Evolutionary conservation across 768 basidiomycete genomes (phyloP).

Genomic region (Crepidotus variabilis): DNA sequence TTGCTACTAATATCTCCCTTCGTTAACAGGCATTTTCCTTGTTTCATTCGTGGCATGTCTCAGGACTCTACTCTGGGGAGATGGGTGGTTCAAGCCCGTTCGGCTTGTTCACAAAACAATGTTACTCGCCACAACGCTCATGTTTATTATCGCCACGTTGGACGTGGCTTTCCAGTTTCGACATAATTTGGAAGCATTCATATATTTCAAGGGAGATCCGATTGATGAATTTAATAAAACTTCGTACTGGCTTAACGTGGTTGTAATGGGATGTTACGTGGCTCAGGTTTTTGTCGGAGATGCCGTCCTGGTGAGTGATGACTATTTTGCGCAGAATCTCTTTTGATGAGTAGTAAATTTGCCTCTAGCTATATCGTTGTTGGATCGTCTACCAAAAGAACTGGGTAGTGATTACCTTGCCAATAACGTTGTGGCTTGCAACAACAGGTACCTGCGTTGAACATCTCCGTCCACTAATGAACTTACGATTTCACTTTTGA

Average conservation of each 20-base stretch:
- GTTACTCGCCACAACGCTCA: slow-evolving; percentile 31
- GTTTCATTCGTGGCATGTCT: slow-evolving; percentile 33
- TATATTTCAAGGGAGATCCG: slow-evolving; percentile 28
- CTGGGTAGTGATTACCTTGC: slow-evolving; percentile 26
- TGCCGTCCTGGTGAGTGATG: slow-evolving; percentile 31
- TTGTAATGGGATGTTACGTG: slow-evolving; percentile 37
- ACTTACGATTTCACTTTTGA: not conserved
- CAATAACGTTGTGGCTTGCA: slow-evolving; percentile 31
- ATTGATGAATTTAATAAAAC: slow-evolving; percentile 30
- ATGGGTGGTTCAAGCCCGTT: slow-evolving; percentile 23
- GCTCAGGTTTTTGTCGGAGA: slow-evolving; percentile 41
- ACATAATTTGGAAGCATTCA: slow-evolving; percentile 38
- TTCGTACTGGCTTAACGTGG: slow-evolving; percentile 36
- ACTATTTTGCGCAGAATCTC: no score
- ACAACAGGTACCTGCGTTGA: slow-evolving; percentile 23
- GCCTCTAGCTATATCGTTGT: slow-evolving; percentile 35
- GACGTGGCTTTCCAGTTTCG: slow-evolving; percentile 38
- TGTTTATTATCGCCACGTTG: slow-evolving; percentile 36
- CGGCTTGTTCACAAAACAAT: slow-evolving; percentile 27
- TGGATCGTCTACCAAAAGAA: slow-evolving; percentile 31
- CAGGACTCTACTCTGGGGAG: slow-evolving; percentile 26
- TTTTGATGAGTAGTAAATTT: not conserved
- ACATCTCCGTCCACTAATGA: not conserved
- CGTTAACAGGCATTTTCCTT: slow-evolving; percentile 27
- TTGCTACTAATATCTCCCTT: not conserved